Evolutionary conservation across 2,329 filamentous ascomycete species (phyloP), one percentile per base, ranked within the genome.

Genomic region (Aspergillus sp.): DNA sequence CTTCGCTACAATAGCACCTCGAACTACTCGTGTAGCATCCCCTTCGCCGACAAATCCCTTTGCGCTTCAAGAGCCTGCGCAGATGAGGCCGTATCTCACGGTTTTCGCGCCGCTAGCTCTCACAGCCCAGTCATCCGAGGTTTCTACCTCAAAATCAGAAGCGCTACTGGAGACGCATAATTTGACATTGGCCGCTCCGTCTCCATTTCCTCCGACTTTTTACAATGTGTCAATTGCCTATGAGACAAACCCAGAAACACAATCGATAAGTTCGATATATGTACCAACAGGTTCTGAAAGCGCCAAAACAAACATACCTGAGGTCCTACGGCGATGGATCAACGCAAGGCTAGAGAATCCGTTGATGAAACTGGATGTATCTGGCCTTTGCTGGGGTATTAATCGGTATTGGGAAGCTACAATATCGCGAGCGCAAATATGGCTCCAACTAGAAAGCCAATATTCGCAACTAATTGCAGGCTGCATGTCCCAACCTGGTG

Each of bases 81-180:
- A 90, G 47, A 79, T 85, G 39, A 66, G 86, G 2, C 81, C 84
- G 0, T 89, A 85, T 51, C 72, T 90, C 0, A 78, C 85, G 37
- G 73, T 85, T 7, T 89, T 93, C 54, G 86, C 81, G 0, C 80
- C 85, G 0, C 74, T 93, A 10, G 71, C 71, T 0, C 82, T 86
- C 45, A 56, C 49, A 5, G 46, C 61, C 10, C 55, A 60, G 29
- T 65, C 60, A 27, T 58, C 45, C n/a, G 53, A 55, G 33, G 39
- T 54, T 7, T 48, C 58, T 7, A 45, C 53, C 7, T 46, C 52
- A 19, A 40, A 54, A 19, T 38, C 51, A 5, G 44, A 47, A 10
- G 37, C 39, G 7, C 41, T 67, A 7, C 45, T 56, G 3, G 65
- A 69, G 46, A 64, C 46, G 33, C 65, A 69, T 48, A 56, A 57